phyloP scores from a whole-genome alignment of 495 filamentous ascomycete species.

The Podospora anserina region DNA sequence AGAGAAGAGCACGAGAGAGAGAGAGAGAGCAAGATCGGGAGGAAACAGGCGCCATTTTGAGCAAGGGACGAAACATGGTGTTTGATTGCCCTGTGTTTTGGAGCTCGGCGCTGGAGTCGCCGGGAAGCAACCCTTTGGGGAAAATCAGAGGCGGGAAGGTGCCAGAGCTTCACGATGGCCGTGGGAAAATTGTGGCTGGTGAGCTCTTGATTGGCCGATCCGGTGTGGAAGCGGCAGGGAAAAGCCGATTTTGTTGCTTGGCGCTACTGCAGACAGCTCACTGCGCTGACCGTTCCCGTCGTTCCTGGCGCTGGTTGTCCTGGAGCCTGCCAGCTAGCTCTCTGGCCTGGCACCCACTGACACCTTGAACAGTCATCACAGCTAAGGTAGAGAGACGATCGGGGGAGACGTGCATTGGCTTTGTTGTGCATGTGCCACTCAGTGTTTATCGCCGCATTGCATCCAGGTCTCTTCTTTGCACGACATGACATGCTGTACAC shows the following conservation, averaged over 20 bases:
- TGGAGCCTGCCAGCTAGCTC: not conserved
- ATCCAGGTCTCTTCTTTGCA: not conserved
- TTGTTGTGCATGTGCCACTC: not conserved
- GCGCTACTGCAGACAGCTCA: slow-evolving; percentile 1
- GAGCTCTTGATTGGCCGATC: slow-evolving; percentile 21
- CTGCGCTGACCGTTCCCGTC: slow-evolving; percentile 6
- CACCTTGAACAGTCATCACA: not conserved
- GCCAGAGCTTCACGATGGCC: slow-evolving; percentile 22
- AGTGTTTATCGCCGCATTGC: not conserved
- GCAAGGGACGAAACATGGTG: slow-evolving; percentile 29
- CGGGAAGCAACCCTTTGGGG: slow-evolving; percentile 19
- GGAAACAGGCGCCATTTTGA: slow-evolving; percentile 20
- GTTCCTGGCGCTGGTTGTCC: not conserved
- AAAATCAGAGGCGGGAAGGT: slow-evolving; percentile 27
- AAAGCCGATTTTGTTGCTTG: slow-evolving; percentile 13
- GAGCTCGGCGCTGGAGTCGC: slow-evolving; percentile 18
- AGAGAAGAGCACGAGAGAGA: slow-evolving; percentile 11
- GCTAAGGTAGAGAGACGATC: not conserved
- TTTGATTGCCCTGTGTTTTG: slow-evolving; percentile 31
- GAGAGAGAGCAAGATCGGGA: not conserved
- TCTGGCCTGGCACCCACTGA: not conserved
- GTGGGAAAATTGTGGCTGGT: slow-evolving; percentile 25
- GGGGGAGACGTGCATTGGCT: not conserved
- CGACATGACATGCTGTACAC: not conserved
- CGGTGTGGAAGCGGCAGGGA: slow-evolving; percentile 3